Percentiles rank a stretch among this genome's conserved stretches.
Evolutionary conservation across 176 grass and related monocot species (phyloP).

Genomic region (Raddia distichophylla): DNA sequence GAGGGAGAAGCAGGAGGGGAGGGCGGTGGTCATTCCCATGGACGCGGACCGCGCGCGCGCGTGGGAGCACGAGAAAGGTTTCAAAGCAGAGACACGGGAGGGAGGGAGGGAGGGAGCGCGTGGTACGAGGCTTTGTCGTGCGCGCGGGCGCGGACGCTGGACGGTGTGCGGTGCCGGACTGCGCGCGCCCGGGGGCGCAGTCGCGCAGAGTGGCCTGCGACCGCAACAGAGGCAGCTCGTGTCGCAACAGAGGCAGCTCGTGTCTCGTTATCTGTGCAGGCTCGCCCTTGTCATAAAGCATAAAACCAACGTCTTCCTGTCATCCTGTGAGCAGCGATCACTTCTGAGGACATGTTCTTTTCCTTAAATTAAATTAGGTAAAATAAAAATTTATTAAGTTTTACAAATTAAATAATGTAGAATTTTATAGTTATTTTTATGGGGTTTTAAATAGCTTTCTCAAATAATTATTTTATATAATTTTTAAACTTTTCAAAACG

Average conservation of each 20-base stretch:
- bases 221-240: background rate
- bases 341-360: no score
- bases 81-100: background rate
- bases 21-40: conserved; percentile 24
- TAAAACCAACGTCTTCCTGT: no score
- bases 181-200: background rate
- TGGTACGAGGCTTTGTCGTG: conserved; percentile 20
- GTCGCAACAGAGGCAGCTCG: conserved; percentile 4
- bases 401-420: no score
- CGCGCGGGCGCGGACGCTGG: background rate
- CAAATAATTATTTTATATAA: no score
- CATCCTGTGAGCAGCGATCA: no score
- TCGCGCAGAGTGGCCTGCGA: no score
- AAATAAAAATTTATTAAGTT: no score
- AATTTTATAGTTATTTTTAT: no score
- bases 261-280: conserved; percentile 25
- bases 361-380: no score
- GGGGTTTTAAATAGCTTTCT: no score
- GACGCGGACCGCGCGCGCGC: conserved; percentile 34
- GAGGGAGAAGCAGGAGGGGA: conserved; percentile 1
- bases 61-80: conserved; percentile 37
- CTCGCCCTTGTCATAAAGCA: background rate
- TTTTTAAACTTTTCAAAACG: no score
- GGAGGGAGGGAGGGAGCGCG: conserved; percentile 1
- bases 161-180: conserved; percentile 29